These are phyloP conservation scores for Penicilliopsis zonata DNA, from an alignment of 495 filamentous ascomycete species.

Conservation along the genomic window DNA sequence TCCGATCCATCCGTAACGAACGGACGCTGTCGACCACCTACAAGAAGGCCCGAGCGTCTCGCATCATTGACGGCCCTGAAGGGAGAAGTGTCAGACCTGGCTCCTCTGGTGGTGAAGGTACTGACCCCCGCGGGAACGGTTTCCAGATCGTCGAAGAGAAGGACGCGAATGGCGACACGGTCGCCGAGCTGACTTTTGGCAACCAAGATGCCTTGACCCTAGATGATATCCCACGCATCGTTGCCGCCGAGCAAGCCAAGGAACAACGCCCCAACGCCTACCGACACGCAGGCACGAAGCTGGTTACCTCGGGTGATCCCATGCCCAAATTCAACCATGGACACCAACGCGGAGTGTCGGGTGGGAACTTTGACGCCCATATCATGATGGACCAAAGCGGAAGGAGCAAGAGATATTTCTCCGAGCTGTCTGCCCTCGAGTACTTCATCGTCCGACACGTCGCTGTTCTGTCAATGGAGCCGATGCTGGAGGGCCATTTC, in stretches of 20 bases:
- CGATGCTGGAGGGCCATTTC: constrained; percentile 80
- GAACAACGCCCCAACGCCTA: constrained; percentile 82
- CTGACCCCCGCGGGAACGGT: constrained; percentile 41
- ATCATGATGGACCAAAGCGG: constrained; percentile 15
- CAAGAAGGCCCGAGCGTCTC: constrained; percentile 77
- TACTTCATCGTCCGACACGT: constrained; percentile 96
- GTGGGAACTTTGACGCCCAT: constrained; percentile 40
- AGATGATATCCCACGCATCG: constrained; percentile 95
- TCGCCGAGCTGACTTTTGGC: constrained; percentile 71
- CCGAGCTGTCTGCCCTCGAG: constrained; percentile 87
- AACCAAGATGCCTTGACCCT: constrained; percentile 82
- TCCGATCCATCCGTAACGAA: constrained; percentile 88
- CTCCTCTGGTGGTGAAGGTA: constrained; percentile 58
- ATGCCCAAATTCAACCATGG: constrained; percentile 60
- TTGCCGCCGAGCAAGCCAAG: constrained; percentile 87
- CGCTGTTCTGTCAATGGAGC: constrained; percentile 91
- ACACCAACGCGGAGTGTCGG: constrained; percentile 69
- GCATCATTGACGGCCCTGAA: constrained; percentile 87
- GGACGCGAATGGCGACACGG: constrained; percentile 59
- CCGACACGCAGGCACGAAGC: constrained; percentile 60
- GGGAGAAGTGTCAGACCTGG: constrained; percentile 65
- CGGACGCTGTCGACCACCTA: constrained; percentile 85
- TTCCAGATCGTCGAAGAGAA: constrained; percentile 83
- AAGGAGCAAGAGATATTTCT: constrained; percentile 74
- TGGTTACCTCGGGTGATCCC: constrained; percentile 48